A percentile compares a stretch with the other conserved stretches of the same genome.
Evolutionary conservation across 306 rosid genomes (phyloP).

Genomic region (Trifolium pratense): DNA sequence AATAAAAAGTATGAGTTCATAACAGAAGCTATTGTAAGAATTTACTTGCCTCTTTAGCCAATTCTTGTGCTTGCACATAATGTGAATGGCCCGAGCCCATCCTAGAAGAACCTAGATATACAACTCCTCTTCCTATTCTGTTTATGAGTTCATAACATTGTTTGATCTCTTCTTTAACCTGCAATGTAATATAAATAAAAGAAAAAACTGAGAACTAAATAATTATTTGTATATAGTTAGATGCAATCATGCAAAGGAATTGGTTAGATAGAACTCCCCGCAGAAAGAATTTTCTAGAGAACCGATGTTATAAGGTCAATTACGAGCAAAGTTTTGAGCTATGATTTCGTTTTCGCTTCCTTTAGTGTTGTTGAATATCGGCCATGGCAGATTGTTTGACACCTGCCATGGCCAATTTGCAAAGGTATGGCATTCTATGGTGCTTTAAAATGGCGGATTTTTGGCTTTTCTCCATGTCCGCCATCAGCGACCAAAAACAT

Average conservation of each 20-base stretch:
- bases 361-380: no score
- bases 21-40: neutral
- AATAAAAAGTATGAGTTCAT: no score
- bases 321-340: neutral
- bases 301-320: slow-evolving; percentile 1
- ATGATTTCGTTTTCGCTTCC: neutral
- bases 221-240: neutral
- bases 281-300: slow-evolving; percentile 19
- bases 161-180: slow-evolving; percentile 84
- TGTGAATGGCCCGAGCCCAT: slow-evolving; percentile 77
- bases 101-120: slow-evolving; percentile 93
- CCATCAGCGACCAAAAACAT: no score
- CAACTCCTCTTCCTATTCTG: slow-evolving; percentile 81
- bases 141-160: slow-evolving; percentile 82
- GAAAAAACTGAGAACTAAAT: neutral
- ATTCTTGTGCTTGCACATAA: slow-evolving; percentile 63
- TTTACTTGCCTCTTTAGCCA: slow-evolving; percentile 75
- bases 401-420: no score
- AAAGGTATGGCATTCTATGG: no score
- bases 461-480: no score
- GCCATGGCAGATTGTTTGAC: no score
- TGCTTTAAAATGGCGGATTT: no score
- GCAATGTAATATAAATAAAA: slow-evolving; percentile 40
- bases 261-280: neutral
- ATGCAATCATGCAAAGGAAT: slow-evolving; percentile 27